Evolutionary conservation across 208 protist species (phyloP).

Genomic region (Phytomonas sp.): DNA sequence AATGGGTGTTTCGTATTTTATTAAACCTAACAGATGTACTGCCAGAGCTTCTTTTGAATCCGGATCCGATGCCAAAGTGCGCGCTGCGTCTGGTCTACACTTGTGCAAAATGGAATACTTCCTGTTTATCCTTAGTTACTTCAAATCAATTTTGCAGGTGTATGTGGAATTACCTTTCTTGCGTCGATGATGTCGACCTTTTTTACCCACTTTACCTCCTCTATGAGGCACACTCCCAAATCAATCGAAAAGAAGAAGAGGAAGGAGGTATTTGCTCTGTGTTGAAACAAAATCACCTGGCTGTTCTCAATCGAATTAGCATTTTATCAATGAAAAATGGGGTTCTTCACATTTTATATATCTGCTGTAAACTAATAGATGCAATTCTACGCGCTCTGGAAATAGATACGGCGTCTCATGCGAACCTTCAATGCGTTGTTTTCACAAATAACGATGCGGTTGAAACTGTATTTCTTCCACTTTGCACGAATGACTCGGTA

Average conservation of each 20-base stretch:
- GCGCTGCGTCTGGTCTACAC: slow-evolving; percentile 71
- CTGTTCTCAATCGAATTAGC: neutral
- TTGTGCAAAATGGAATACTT: slow-evolving; percentile 49
- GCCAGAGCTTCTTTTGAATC: slow-evolving; percentile 51
- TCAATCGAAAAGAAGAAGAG: neutral
- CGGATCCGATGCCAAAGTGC: slow-evolving; percentile 75
- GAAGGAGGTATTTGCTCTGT: neutral
- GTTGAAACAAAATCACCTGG: neutral
- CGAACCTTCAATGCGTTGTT: slow-evolving; percentile 27
- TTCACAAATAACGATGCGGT: slow-evolving; percentile 29
- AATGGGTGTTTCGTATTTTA: slow-evolving; percentile 20
- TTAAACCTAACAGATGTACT: slow-evolving; percentile 33
- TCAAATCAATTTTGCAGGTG: slow-evolving; percentile 22
- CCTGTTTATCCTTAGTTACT: slow-evolving; percentile 22
- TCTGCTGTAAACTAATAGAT: slow-evolving; percentile 25
- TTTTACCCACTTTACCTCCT: slow-evolving; percentile 36
- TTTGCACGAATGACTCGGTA: slow-evolving; percentile 21
- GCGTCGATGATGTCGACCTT: slow-evolving; percentile 29
- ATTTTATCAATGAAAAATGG: neutral
- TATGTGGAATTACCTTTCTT: slow-evolving; percentile 29
- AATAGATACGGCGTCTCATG: slow-evolving; percentile 21
- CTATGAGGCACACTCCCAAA: slow-evolving; percentile 13
- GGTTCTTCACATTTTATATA: slow-evolving; percentile 5
- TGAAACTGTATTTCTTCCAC: slow-evolving; percentile 35
- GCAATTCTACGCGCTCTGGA: slow-evolving; percentile 36